Evolutionary conservation across 116 monocot genomes (phyloP).

Genomic region (Zostera marina): DNA sequence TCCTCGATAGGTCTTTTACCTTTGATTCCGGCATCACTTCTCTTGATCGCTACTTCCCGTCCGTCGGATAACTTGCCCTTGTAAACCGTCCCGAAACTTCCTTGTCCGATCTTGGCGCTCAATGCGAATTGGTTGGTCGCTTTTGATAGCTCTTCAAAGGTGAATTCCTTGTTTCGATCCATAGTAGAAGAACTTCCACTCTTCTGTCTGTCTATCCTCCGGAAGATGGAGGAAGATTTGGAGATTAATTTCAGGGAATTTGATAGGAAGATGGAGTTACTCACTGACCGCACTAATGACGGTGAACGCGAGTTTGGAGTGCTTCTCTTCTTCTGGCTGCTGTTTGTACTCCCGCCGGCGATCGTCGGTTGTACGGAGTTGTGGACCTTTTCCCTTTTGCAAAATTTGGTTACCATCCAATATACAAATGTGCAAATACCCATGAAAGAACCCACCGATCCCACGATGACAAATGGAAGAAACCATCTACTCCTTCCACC

Average conservation of each 20-base stretch:
- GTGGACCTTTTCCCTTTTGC: constrained; percentile 49
- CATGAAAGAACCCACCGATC: constrained; percentile 36
- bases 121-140: constrained; percentile 39
- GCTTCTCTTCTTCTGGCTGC: neutral
- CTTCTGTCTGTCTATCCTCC: constrained; percentile 45
- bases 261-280: neutral
- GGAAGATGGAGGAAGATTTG: constrained; percentile 21
- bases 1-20: constrained; percentile 21
- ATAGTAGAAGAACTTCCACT: constrained; percentile 53
- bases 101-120: constrained; percentile 29
- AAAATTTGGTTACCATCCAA: constrained; percentile 27
- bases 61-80: constrained; percentile 35
- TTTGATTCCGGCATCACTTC: constrained; percentile 16
- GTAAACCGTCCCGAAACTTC: constrained; percentile 61
- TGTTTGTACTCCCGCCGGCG: neutral
- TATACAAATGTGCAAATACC: constrained; percentile 46
- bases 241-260: constrained; percentile 17
- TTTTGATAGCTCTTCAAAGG: constrained; percentile 26
- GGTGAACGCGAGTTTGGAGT: neutral
- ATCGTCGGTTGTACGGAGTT: constrained; percentile 42
- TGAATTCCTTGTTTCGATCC: constrained; percentile 30
- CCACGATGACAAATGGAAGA: constrained; percentile 34
- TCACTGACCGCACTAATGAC: neutral
- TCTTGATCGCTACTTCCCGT: constrained; percentile 53
- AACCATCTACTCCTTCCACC: constrained; percentile 13